A percentile compares a stretch with the other conserved stretches of the same genome.
phyloP scores from a whole-genome alignment of 768 basidiomycete species.

The Mycena alexandri region DNA sequence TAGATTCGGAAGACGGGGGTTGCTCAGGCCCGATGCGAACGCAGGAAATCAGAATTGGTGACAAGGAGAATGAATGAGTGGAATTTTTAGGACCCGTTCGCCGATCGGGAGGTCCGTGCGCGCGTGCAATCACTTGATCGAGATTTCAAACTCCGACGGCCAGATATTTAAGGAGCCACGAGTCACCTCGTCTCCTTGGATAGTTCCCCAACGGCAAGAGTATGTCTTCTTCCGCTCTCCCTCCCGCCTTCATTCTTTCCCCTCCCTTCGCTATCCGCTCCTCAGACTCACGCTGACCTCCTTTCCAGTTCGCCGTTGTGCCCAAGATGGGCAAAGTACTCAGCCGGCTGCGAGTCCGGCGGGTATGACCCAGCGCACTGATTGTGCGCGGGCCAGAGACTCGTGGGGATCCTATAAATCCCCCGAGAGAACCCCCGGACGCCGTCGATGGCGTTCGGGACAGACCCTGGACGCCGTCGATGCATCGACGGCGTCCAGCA shows the following conservation, averaged over 20 bases:
- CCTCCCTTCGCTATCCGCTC: not conserved
- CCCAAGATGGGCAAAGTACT: conserved; percentile 14
- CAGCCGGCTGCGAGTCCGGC: not conserved
- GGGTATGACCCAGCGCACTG: not conserved
- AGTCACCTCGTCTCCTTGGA: conserved; percentile 3
- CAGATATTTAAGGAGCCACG: not conserved
- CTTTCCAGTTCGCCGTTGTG: conserved; percentile 14
- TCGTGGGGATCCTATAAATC: not conserved
- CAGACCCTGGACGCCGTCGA: too few species aligned
- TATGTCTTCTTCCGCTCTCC: not conserved
- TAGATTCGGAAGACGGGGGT: not conserved
- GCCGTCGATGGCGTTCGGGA: too few species aligned
- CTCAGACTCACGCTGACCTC: not conserved
- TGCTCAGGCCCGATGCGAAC: too few species aligned
- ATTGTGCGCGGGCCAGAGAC: not conserved
- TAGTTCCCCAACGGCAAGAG: conserved; percentile 7
- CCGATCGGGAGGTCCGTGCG: not conserved
- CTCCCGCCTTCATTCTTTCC: not conserved
- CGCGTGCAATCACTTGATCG: not conserved
- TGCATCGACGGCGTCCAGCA: too few species aligned
- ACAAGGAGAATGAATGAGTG: too few species aligned
- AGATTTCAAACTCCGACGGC: not conserved
- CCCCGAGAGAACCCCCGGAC: not conserved
- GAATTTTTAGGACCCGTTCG: too few species aligned
- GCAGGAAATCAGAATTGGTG: too few species aligned